Conservation (phyloP, 1,139 yeast genomes). For the Candida labiduridarum region DNA sequence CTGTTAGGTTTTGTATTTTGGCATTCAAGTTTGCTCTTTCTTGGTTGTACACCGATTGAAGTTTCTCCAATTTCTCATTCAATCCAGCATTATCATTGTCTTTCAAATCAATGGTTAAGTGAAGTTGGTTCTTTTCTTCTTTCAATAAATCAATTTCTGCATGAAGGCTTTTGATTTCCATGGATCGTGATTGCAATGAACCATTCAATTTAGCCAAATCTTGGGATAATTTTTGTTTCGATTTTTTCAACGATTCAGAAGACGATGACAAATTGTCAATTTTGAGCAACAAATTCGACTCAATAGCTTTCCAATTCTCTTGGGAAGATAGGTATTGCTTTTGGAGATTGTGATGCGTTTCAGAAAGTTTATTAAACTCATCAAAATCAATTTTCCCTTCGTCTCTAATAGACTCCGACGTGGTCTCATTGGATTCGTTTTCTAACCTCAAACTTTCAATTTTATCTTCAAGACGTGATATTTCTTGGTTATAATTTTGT, state of each 20-base stretch:
- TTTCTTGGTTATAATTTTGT: slow-evolving; percentile 47
- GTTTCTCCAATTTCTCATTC: slow-evolving; percentile 33
- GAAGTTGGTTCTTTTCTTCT: slow-evolving; percentile 22
- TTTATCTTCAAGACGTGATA: slow-evolving; percentile 51
- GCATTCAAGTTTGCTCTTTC: slow-evolving; percentile 32
- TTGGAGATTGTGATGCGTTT: slow-evolving; percentile 53
- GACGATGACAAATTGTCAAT: slow-evolving; percentile 46
- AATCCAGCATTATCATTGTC: slow-evolving; percentile 28
- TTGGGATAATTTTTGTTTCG: slow-evolving; percentile 29
- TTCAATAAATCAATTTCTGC: slow-evolving; percentile 16
- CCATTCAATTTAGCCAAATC: slow-evolving; percentile 32
- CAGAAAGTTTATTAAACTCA: slow-evolving; percentile 44
- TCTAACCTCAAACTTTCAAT: slow-evolving; percentile 43
- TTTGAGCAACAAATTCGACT: slow-evolving; percentile 51
- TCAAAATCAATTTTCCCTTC: slow-evolving; percentile 23
- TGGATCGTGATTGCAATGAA: slow-evolving; percentile 23
- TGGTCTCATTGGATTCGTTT: slow-evolving; percentile 20
- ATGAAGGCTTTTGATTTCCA: slow-evolving; percentile 24
- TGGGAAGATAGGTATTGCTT: slow-evolving; percentile 67
- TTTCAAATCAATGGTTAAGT: slow-evolving; percentile 26
- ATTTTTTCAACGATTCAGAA: slow-evolving; percentile 36
- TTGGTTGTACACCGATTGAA: slow-evolving; percentile 31
- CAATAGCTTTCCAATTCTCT: slow-evolving; percentile 67
- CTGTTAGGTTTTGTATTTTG: slow-evolving; percentile 30
- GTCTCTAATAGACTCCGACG: slow-evolving; percentile 10